Evolutionary conservation across 2,329 filamentous ascomycete species (phyloP), one percentile per base, ranked within the genome.

Genomic region (Karstenula rhodostoma): DNA sequence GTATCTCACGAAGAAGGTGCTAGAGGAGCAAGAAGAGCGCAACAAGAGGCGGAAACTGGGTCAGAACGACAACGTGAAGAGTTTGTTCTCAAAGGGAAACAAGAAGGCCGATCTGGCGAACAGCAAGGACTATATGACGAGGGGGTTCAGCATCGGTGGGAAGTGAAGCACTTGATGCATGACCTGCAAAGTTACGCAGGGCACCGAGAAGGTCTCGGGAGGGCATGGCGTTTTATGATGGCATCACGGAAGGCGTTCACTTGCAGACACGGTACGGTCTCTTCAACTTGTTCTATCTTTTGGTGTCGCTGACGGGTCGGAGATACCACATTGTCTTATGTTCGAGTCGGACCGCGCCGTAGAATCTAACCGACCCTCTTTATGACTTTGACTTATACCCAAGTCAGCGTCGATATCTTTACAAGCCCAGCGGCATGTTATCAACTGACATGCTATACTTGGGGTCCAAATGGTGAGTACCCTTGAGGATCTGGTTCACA

Each of bases 21-120:
- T 98, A 27, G 90, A 90, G 25, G 94, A 98, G 71, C 92, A 97
- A 75, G 91, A 94, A 53, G 88, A 90, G 71, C 85, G 86, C 58
- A 93, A 93, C 66, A 97, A 94, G 80, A 83, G 89, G 67, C 84
- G 91, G 62, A 96, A 91, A 73, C 71, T 93, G 67, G 88, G 85
- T 3, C 81, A 80, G 29, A 83, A 82, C 62, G 77, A 81, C 15
- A 83, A 82, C 53, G 73, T 84, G n/a, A 79, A 78, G 60, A 82
- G 79, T 56, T 63, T 84, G 48, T 84, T 83, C 66, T 79, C 77
- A 2, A 76, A 74, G 12, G 73, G 74, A 22, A 76, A 78, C 46
- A 72, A 63, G 19, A 77, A 75, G 60, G 70, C 75, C 7, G 64
- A 61, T 23, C 57, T 67, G 29, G 78, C 74, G 23, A 83, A 82